Percentiles rank a stretch among this genome's conserved stretches.
These are phyloP conservation scores for Schizochytrium sp. DNA, from an alignment of 108 stramenopile species.

Conservation along the genomic window DNA sequence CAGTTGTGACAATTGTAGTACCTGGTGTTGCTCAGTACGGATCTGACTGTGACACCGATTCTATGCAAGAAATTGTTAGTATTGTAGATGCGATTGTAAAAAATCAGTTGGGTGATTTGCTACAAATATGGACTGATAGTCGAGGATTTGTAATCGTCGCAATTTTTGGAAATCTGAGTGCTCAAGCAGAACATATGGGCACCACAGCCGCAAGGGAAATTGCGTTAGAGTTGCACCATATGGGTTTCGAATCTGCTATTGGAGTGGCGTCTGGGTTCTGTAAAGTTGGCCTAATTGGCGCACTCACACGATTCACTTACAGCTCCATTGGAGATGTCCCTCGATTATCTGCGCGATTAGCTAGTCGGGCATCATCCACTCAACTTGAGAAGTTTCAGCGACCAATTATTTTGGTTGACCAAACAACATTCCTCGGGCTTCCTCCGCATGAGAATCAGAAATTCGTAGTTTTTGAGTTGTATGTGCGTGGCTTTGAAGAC, in stretches of 20 bases:
- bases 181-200: background rate
- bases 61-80: background rate
- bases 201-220: background rate
- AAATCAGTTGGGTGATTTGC: conserved; percentile 27
- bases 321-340: background rate
- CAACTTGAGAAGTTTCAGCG: background rate
- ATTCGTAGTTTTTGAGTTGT: background rate
- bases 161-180: background rate
- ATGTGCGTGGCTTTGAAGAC: background rate
- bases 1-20: background rate
- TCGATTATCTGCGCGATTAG: background rate
- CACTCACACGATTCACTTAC: background rate
- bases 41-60: background rate
- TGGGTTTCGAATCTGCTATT: background rate
- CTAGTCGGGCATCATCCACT: background rate
- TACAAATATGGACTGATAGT: background rate
- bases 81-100: background rate
- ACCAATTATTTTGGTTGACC: background rate
- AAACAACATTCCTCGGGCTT: background rate
- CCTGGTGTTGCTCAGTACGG: background rate
- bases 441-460: background rate
- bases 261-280: background rate
- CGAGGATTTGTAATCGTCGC: background rate
- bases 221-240: background rate
- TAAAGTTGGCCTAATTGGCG: background rate